A percentile compares a stretch with the other conserved stretches of the same genome.
These are phyloP conservation scores for Termitomyces sp. DNA, from an alignment of 768 basidiomycete genomes.

Conservation along the genomic window DNA sequence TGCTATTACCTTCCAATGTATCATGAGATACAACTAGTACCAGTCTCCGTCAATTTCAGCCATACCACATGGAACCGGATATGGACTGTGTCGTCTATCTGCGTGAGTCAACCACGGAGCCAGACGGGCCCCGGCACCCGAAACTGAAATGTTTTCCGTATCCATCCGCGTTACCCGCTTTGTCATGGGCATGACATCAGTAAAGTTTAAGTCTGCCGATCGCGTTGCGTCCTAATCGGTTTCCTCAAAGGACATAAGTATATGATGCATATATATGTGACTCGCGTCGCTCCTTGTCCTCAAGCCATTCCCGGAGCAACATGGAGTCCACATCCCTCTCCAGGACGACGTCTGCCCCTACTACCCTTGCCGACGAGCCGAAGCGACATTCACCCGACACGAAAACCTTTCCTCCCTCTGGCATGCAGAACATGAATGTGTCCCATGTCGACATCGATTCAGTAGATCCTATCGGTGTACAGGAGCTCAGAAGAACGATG, in stretches of 20 bases:
- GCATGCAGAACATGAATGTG: conserved; percentile 3
- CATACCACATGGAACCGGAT: no score
- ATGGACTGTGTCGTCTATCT: background rate
- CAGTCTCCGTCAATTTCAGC: no score
- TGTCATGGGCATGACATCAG: background rate
- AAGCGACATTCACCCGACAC: background rate
- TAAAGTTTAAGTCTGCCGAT: background rate
- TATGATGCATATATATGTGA: background rate
- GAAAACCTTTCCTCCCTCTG: background rate
- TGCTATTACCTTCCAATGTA: background rate
- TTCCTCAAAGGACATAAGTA: background rate
- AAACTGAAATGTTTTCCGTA: background rate
- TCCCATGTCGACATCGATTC: conserved; percentile 33
- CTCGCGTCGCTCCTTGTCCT: background rate
- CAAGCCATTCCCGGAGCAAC: background rate
- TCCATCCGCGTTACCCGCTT: background rate
- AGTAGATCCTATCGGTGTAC: conserved; percentile 41
- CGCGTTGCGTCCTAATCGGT: background rate
- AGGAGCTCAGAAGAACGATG: conserved; percentile 19
- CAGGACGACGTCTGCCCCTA: conserved; percentile 3
- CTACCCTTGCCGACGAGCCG: background rate
- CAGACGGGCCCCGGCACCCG: background rate
- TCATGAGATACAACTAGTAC: no score
- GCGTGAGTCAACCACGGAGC: no score
- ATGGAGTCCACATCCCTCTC: conserved; percentile 10